Evolutionary conservation across 2,329 filamentous ascomycete species (phyloP), one percentile per base, ranked within the genome.

Genomic region (Microsporum audouinii): DNA sequence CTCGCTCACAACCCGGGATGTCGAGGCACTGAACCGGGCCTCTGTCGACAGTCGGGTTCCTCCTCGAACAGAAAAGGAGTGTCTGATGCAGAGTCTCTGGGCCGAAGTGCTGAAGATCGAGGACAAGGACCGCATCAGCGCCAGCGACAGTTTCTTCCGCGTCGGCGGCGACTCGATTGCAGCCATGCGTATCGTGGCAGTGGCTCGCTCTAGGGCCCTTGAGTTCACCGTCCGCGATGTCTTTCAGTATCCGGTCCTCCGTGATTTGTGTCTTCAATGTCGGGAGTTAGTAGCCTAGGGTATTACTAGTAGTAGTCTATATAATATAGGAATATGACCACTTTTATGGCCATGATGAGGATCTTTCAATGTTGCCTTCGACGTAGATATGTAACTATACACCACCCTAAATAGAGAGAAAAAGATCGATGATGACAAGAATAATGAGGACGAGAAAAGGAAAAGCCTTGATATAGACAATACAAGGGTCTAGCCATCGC

Each of bases 121-220:
- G 3, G 17, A 36, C 31, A 27, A 6, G 29, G 51, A 36, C n/a
- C 8, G 29, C 45, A 51, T 36, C 34, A 31, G 57, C 23, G 47
- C 47, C 31, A 60, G 41, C 5, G 49, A 61, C 38, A 56, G 34
- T 17, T 62, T 62, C 47, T 62, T 62, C 38, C 10, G 60, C 14
- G 14, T 62, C 7, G 73, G 73, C 17, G 73, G 73, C 1, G 73
- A 75, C 61, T 75, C 73, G 47, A 73, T 75, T 39, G 70, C 69
- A 43, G 73, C 72, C 51, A 75, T 75, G 72, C 23, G 38, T 34
- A 5, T 63, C 23, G 39, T 36, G 8, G 41, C 58, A 5, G 17
- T n/a, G 8, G 53, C 34, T 29, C 58, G 56, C 7, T 17, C 10
- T 23, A 27, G 12, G 8, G 58, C 58, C 7, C 31, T 61, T 2